Base-by-base conservation (phyloP, 257 asterid species). In the Nicotiana sylvestris region DNA sequence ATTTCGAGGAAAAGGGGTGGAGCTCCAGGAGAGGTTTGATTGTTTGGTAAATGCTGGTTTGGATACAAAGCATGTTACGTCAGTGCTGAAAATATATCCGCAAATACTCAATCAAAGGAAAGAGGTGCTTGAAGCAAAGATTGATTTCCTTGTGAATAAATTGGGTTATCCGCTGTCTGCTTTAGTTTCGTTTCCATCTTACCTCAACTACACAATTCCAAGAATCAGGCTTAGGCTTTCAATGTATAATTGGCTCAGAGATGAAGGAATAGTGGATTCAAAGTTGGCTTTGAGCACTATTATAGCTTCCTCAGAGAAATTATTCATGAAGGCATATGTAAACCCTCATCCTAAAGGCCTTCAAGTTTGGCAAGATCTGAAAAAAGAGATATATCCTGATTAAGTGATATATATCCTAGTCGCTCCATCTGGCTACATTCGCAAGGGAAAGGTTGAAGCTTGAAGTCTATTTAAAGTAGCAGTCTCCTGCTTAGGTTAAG, bases 1-100 rank as follows among this genome's bases (percentile, higher is more conserved):
- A 13, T 82, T 87, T 81, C 88, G 93, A 60, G 97, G 94, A 56
- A 91, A 78, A 81, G 98, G 92, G 80, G 70, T 51, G 82, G 93
- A 92, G 58, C 94, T 92, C 81, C 96, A 90, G 74, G 92, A 91
- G 86, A 91, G 98, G 86, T 92, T 89, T 62, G 92, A 92, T 82
- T 89, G 90, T 83, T 84, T 92, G 74, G 88, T 92, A 32, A 77
- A 87, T 33, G 80, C 85, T 21, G 98, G 97, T 76, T 62, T 93
- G 66, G 83, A 86, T 27, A 86, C 83, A 5, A 86, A 90, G 83
- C 88, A 91, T 72, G 95, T 84, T 29, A 30, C 85, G 15, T 57
- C 82, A 35, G 87, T 90, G 93, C 83, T 93, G 68, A 93, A 83
- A 85, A 4, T 5, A 16, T 81, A 83, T 72, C 94, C 98, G 18